Conservation (phyloP, 1,139 yeast genomes). For the Saccharomyces hybrid region DNA sequence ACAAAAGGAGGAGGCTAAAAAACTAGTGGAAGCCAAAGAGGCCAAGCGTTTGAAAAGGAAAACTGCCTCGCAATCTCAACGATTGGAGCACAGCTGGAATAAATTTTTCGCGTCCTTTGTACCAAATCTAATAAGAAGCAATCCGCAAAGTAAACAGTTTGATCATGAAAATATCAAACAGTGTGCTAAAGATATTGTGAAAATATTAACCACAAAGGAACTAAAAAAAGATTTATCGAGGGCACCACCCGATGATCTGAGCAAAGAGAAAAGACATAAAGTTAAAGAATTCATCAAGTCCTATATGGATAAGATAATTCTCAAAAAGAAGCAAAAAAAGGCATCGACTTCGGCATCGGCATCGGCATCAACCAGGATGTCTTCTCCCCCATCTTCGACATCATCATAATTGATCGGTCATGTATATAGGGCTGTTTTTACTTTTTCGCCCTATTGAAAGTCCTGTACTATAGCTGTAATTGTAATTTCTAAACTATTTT, state of each 20-base stretch:
- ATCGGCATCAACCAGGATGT: conserved; percentile 2
- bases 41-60: conserved; percentile 17
- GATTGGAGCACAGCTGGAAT: conserved; percentile 45
- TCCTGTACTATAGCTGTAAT: not conserved
- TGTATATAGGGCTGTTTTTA: not conserved
- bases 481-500: not conserved
- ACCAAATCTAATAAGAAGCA: conserved; percentile 68
- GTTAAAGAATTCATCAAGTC: conserved; percentile 53
- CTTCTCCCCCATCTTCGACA: not conserved
- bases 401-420: not conserved
- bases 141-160: conserved; percentile 44
- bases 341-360: conserved; percentile 7
- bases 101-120: conserved; percentile 62
- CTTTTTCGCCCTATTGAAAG: not conserved
- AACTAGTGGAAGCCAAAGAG: conserved; percentile 17
- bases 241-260: conserved; percentile 51
- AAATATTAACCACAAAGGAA: conserved; percentile 58
- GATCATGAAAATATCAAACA: conserved; percentile 69
- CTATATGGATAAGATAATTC: conserved; percentile 70
- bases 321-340: conserved; percentile 40
- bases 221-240: conserved; percentile 35
- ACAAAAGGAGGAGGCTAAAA: conserved; percentile 23
- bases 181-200: conserved; percentile 72
- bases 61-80: conserved; percentile 14
- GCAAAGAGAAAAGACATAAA: conserved; percentile 57